Evolutionary conservation across 495 filamentous ascomycete species (phyloP), one percentile per base, ranked within the genome.

Genomic region (Daldinia grandis): DNA sequence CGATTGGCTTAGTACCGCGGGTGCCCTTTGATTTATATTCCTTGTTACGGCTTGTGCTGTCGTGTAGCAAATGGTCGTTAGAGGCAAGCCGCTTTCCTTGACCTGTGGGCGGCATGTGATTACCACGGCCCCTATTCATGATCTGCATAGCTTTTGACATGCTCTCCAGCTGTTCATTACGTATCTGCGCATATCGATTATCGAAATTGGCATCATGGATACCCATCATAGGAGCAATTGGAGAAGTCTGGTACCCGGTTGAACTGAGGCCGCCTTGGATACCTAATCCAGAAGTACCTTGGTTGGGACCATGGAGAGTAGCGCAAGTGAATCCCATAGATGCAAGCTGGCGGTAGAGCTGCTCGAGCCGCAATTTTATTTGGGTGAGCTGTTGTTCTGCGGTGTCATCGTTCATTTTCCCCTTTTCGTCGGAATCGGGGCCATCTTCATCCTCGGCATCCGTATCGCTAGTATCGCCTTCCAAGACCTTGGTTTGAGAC

Each of bases 1-100:
- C 79, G 47, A 79, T 84, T 14, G 82, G 76, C 75, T 87, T 87
- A 67, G 82, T 86, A n/a, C 81, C 85, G 80, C 66, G 82, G 64
- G 35, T 54, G 72, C 64, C 84, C 84, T 68, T 82, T 82, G 17
- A 80, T 64, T 30, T 84, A 77, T 67, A 81, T 21, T 55, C 30
- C 21, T 85, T 66, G 12, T 83, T 42, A 28, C 68, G 49, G 14
- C 55, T 62, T 50, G 24, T 56, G 14, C 21, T 44, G 21, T 66
- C 61, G 17, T 71, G 57, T 21, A 60, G 8, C 24, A 31, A 47
- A 25, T 65, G 7, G 8, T 62, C 61, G 5, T 62, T 62, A 30
- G 58, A 61, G 73, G n/a, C 61, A 30, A 59, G 30, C 35, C 69
- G 58, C 58, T 66, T 61, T 71, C 65, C 64, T 56, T 65, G 47